phyloP scores from a whole-genome alignment of 2,329 filamentous ascomycete genomes.

The Penicillium paneum region DNA sequence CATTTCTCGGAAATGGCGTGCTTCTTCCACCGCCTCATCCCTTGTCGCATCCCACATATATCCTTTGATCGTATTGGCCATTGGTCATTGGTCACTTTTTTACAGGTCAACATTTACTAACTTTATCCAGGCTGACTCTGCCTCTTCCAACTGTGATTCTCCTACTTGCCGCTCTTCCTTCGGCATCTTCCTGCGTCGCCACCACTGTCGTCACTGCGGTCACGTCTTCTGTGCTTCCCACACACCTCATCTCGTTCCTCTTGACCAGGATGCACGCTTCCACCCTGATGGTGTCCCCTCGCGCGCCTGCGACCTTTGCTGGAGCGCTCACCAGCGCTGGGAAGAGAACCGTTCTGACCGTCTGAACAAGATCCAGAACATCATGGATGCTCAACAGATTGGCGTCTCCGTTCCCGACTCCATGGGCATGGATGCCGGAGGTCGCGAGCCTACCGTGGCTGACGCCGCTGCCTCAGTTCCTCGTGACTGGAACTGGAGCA shows the following conservation, averaged over 20 bases:
- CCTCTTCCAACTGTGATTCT: slow-evolving; percentile 56
- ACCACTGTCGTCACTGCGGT: slow-evolving; percentile 66
- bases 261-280: slow-evolving; percentile 63
- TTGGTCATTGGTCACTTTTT: background rate
- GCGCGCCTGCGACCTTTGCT: slow-evolving; percentile 61
- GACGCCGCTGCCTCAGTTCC: slow-evolving; percentile 56
- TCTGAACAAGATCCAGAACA: slow-evolving; percentile 50
- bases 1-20: slow-evolving; percentile 26
- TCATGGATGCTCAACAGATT: slow-evolving; percentile 29
- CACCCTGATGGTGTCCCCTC: slow-evolving; percentile 56
- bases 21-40: slow-evolving; percentile 9
- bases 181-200: slow-evolving; percentile 60
- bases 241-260: slow-evolving; percentile 54
- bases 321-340: slow-evolving; percentile 57
- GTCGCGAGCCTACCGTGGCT: slow-evolving; percentile 13
- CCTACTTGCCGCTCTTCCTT: slow-evolving; percentile 58
- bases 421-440: slow-evolving; percentile 23
- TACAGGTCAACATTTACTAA: slow-evolving; percentile 12
- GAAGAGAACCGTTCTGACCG: slow-evolving; percentile 48
- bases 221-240: slow-evolving; percentile 63
- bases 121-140: slow-evolving; percentile 53
- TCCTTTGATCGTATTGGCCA: background rate
- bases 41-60: background rate
- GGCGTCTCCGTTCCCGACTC: slow-evolving; percentile 20
- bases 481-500: slow-evolving; percentile 61